These are phyloP conservation scores for Pistacia vera DNA, from an alignment of 345 rosid genomes.

Conservation along the genomic window DNA sequence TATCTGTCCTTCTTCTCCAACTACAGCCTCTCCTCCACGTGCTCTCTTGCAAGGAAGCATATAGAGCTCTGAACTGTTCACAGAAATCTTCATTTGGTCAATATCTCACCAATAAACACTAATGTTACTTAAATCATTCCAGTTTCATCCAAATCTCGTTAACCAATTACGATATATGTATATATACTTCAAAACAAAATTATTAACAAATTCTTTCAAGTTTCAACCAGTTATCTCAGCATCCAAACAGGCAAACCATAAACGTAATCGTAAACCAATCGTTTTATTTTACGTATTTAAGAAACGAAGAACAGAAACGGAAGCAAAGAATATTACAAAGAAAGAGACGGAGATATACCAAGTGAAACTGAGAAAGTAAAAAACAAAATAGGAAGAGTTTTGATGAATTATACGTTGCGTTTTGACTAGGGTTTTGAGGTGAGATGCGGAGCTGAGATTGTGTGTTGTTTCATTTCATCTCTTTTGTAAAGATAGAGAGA, in stretches of 20 bases:
- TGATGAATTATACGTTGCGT: neutral
- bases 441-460: neutral
- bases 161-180: neutral
- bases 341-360: constrained; percentile 2
- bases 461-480: neutral
- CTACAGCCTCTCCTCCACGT: constrained; percentile 33
- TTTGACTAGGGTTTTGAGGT: constrained; percentile 9
- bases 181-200: neutral
- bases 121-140: neutral
- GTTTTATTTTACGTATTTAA: neutral
- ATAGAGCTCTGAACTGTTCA: constrained; percentile 35
- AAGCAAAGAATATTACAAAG: constrained; percentile 1
- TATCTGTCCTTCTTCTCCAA: constrained; percentile 19
- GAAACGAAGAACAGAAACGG: neutral
- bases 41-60: constrained; percentile 46
- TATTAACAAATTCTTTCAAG: neutral
- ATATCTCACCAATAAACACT: constrained; percentile 3
- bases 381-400: neutral
- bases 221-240: neutral
- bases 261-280: neutral
- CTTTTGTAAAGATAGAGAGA: neutral
- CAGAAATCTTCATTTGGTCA: constrained; percentile 11
- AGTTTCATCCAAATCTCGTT: neutral
- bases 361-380: neutral
- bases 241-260: neutral